A percentile compares a stretch with the other conserved stretches of the same genome.
phyloP scores from a whole-genome alignment of 2,329 filamentous ascomycete genomes.

The Daldinia eschscholtzii region DNA sequence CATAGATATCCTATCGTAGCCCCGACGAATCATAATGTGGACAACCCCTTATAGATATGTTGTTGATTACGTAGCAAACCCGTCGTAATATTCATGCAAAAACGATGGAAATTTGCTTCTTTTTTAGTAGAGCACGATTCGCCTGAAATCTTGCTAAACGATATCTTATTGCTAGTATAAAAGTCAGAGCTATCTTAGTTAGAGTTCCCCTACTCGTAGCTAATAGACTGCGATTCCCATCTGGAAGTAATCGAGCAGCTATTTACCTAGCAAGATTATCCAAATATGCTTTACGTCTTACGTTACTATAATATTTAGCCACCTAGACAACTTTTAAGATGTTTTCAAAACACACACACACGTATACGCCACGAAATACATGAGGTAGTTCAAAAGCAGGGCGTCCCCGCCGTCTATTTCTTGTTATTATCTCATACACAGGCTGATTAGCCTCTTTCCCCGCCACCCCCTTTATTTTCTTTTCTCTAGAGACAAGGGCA shows the following conservation, averaged over 20 bases:
- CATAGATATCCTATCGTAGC: neutral
- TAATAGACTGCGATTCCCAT: too few species aligned
- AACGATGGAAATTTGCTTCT: too few species aligned
- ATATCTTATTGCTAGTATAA: too few species aligned
- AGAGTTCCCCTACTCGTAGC: too few species aligned
- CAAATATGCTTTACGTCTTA: too few species aligned
- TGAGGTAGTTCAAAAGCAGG: constrained; percentile 10
- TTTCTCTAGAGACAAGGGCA: constrained; percentile 45
- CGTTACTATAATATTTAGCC: neutral
- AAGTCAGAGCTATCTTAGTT: too few species aligned
- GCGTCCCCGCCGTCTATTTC: constrained; percentile 48
- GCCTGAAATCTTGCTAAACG: too few species aligned
- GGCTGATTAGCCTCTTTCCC: constrained; percentile 45
- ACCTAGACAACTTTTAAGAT: neutral
- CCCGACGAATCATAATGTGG: neutral
- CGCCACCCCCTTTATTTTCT: constrained; percentile 25
- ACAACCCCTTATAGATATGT: neutral
- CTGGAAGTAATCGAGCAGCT: too few species aligned
- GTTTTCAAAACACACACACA: neutral
- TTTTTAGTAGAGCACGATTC: too few species aligned
- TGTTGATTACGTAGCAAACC: neutral
- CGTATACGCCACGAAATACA: neutral
- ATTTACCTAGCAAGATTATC: too few species aligned
- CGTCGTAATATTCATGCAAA: neutral
- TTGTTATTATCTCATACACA: constrained; percentile 53